Evolutionary conservation across 2,329 filamentous ascomycete genomes (phyloP).

Genomic region (Emmonsiellopsis sp.): DNA sequence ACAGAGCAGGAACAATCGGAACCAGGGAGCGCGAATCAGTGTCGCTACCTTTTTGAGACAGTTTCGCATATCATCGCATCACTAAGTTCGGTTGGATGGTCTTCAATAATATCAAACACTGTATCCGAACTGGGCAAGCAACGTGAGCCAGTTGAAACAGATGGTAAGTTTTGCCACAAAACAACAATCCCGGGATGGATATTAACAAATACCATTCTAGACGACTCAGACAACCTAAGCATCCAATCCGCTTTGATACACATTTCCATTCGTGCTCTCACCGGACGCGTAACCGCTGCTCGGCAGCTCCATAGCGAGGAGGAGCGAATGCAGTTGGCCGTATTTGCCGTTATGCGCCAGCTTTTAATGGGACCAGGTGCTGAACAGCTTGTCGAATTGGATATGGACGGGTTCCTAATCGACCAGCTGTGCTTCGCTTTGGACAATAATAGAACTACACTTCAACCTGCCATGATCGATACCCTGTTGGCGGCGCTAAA

Average conservation of each 20-base stretch:
- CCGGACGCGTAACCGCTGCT: background rate
- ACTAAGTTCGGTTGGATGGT: slow-evolving; percentile 61
- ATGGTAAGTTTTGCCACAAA: slow-evolving; percentile 33
- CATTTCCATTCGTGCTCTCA: slow-evolving; percentile 6
- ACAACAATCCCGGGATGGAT: background rate
- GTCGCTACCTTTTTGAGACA: slow-evolving; percentile 67
- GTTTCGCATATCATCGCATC: slow-evolving; percentile 64
- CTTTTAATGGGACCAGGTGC: slow-evolving; percentile 31
- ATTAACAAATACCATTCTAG: slow-evolving; percentile 7
- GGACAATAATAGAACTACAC: slow-evolving; percentile 53
- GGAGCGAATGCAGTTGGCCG: slow-evolving; percentile 60
- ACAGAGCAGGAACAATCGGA: slow-evolving; percentile 35
- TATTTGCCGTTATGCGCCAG: slow-evolving; percentile 55
- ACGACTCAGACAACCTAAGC: slow-evolving; percentile 20
- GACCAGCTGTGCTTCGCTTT: slow-evolving; percentile 57
- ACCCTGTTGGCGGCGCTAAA: slow-evolving; percentile 67
- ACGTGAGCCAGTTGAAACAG: slow-evolving; percentile 43
- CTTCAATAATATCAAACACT: slow-evolving; percentile 56
- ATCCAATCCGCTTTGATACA: slow-evolving; percentile 11
- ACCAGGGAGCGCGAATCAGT: slow-evolving; percentile 62
- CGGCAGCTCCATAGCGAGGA: slow-evolving; percentile 34
- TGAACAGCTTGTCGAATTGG: slow-evolving; percentile 33
- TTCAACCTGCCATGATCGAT: slow-evolving; percentile 71
- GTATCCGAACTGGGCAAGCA: slow-evolving; percentile 40
- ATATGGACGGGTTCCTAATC: slow-evolving; percentile 63